phyloP scores from a whole-genome alignment of 1,284 basidiomycete species.

The Cryptococcus sp. region DNA sequence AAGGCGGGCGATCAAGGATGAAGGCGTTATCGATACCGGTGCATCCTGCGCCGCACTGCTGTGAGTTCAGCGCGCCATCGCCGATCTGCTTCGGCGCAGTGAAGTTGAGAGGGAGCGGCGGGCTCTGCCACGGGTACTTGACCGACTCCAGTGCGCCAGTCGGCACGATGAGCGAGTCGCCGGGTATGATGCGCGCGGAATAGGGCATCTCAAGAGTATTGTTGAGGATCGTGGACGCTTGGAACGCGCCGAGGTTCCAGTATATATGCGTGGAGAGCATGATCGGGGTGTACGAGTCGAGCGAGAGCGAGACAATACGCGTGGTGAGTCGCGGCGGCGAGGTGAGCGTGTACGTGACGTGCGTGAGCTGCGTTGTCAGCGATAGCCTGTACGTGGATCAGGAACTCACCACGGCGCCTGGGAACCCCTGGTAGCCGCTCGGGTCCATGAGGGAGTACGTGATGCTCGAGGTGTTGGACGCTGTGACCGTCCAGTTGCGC shows the following conservation, averaged over 20 bases:
- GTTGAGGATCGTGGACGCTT: slow-evolving; percentile 25
- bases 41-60: slow-evolving; percentile 30
- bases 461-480: slow-evolving; percentile 24
- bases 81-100: slow-evolving; percentile 25
- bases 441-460: slow-evolving; percentile 26
- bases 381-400: not conserved
- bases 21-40: slow-evolving; percentile 44
- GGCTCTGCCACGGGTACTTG: slow-evolving; percentile 14
- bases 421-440: slow-evolving; percentile 33
- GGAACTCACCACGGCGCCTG: slow-evolving; percentile 32
- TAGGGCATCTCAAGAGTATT: slow-evolving; percentile 35
- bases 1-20: slow-evolving; percentile 28
- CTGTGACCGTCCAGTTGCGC: slow-evolving; percentile 30
- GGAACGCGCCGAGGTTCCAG: slow-evolving; percentile 39
- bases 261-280: slow-evolving; percentile 43
- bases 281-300: slow-evolving; percentile 36
- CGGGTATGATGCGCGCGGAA: slow-evolving; percentile 29
- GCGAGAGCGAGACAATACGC: slow-evolving; percentile 25
- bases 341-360: slow-evolving; percentile 29
- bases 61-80: slow-evolving; percentile 15
- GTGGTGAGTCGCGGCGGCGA: slow-evolving; percentile 25
- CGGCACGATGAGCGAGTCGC: slow-evolving; percentile 32
- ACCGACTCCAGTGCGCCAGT: slow-evolving; percentile 31
- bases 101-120: slow-evolving; percentile 30
- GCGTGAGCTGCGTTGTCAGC: slow-evolving; percentile 20